Base-by-base conservation (phyloP, 768 basidiomycete species). In the Lentinula aciculospora region DNA sequence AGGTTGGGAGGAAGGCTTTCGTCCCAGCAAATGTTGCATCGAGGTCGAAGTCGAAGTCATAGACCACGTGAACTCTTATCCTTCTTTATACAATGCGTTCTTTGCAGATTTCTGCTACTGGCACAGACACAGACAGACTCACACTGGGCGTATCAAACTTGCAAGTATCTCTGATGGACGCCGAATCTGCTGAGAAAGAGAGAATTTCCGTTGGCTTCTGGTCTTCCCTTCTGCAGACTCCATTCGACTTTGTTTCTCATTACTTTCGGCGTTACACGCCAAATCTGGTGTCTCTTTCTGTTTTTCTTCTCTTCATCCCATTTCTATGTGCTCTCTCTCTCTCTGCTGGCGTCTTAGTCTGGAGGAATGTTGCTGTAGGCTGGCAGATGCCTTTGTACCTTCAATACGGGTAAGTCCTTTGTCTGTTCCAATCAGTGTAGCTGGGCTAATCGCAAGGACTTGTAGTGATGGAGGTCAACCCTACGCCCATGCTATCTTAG, bases 341-440 rank as follows among this genome's bases (percentile, higher is more conserved):
- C 15, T 77, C 79, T 60, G 85, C 90, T 8, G 91, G 91, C 2
- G 84, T 80, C 73, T 69, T 84, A 50, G 88, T 93, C 3, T 92
- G 90, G 88, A 82, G 74, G 61, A 87, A 74, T 62, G 75, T 84
- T 4, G 86, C 89, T 12, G 79, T 82, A 4, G 78, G 82, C 31
- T 94, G 92, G 92, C 76, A 85, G 58, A 70, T 79, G 10, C 80
- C 84, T 13, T 59, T 91, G 21, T 82, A 84, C 67, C 74, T 94
- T 19, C 89, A 92, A 74, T 94, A 92, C 62, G 91, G 91, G 91
- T 92, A 68, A 37, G 83, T 67, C 23, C 15, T 46, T 7, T 37
- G 32, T 29, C 25, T 46, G 2, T 34, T 23, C 21, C 49, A 29
- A 34, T 36, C 34, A 31, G 4, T 4, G 28, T 19, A 34, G 23